phyloP scores from a whole-genome alignment of 108 stramenopile species.

The Pseudonitzschia pungens region DNA sequence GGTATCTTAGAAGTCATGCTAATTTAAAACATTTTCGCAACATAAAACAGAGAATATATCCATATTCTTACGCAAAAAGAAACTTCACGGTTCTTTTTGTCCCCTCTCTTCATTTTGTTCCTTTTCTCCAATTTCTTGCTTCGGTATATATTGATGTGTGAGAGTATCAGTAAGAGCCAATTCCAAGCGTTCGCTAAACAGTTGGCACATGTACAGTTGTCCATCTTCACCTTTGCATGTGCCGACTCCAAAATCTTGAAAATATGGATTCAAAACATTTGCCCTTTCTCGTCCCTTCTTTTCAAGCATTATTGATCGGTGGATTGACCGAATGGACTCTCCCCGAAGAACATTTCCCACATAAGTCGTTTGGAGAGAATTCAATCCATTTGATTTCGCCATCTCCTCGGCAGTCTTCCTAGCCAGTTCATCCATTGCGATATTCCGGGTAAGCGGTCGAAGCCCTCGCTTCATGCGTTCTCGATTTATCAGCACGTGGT shows the following conservation, averaged over 20 bases:
- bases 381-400: slow-evolving; percentile 27
- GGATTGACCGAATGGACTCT: slow-evolving; percentile 39
- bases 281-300: slow-evolving; percentile 35
- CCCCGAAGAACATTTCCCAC: slow-evolving; percentile 44
- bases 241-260: slow-evolving; percentile 46
- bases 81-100: neutral
- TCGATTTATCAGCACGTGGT: slow-evolving; percentile 44
- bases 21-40: too few relatives aligned
- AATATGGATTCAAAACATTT: slow-evolving; percentile 40
- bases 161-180: slow-evolving; percentile 26
- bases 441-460: slow-evolving; percentile 30
- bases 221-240: slow-evolving; percentile 36
- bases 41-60: neutral
- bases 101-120: too few relatives aligned
- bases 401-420: slow-evolving; percentile 32
- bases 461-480: slow-evolving; percentile 46
- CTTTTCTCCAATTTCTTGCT: neutral
- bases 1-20: too few relatives aligned
- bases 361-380: slow-evolving; percentile 28
- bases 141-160: neutral
- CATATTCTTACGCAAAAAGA: neutral
- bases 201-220: slow-evolving; percentile 42
- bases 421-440: slow-evolving; percentile 40
- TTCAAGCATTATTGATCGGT: slow-evolving; percentile 33
- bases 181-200: slow-evolving; percentile 42